Evolutionary conservation across 345 rosid species (phyloP).

Genomic region (Ricinus communis): DNA sequence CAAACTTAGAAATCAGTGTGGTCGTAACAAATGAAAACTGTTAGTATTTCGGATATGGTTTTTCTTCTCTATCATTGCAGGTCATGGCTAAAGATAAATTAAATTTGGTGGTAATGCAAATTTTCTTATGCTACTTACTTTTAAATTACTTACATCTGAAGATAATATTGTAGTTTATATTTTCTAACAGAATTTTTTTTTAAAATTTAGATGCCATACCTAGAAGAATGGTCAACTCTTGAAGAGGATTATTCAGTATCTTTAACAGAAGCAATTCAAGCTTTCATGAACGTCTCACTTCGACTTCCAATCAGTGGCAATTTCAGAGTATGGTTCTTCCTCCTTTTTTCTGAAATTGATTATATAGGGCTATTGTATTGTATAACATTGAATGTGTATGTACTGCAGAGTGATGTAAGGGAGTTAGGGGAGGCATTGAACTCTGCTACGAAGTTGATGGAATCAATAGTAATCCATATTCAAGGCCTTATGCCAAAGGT

Average conservation of each 20-base stretch:
- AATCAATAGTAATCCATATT: slow-evolving; percentile 43
- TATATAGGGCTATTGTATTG: neutral
- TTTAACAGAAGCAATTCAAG: slow-evolving; percentile 58
- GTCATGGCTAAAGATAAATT: neutral
- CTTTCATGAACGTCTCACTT: slow-evolving; percentile 54
- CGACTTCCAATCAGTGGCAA: slow-evolving; percentile 62
- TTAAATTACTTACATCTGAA: neutral
- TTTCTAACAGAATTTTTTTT: slow-evolving; percentile 15
- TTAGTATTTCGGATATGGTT: neutral
- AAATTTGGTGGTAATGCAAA: neutral
- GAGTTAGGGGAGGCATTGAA: slow-evolving; percentile 61
- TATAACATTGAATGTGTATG: too few species aligned
- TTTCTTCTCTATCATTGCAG: neutral
- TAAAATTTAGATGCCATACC: slow-evolving; percentile 72
- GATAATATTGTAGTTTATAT: neutral
- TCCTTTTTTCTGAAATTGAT: slow-evolving; percentile 3
- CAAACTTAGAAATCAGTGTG: neutral
- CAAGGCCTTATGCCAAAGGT: slow-evolving; percentile 66
- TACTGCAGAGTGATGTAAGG: slow-evolving; percentile 54
- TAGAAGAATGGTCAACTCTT: slow-evolving; percentile 62
- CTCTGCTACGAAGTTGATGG: slow-evolving; percentile 60
- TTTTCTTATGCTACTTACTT: neutral
- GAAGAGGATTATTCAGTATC: slow-evolving; percentile 57
- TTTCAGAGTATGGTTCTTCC: slow-evolving; percentile 42
- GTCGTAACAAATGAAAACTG: too few species aligned